These are phyloP conservation scores for Rugonectria rugulosa DNA, from an alignment of 2,329 filamentous ascomycete genomes.

Conservation along the genomic window DNA sequence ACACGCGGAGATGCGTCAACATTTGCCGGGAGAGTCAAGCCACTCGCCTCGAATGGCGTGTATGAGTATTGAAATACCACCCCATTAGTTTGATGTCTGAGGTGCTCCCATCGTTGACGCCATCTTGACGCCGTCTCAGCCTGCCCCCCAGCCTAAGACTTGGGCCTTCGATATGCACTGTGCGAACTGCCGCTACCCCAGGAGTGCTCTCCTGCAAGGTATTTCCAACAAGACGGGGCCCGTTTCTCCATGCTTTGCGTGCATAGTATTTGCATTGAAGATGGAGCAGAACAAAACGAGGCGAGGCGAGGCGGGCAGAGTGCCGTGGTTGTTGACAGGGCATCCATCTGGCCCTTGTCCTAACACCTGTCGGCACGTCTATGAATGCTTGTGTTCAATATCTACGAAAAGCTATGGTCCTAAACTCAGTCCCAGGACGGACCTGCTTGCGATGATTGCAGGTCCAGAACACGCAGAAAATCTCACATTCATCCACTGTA, in stretches of 20 bases:
- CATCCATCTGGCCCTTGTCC: constrained; percentile 6
- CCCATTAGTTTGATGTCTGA: constrained; percentile 26
- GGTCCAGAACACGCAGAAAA: too few species aligned
- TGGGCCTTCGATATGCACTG: constrained; percentile 4
- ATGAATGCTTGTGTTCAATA: not conserved
- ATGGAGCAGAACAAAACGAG: constrained; percentile 11
- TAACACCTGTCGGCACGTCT: not conserved
- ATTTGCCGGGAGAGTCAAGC: constrained; percentile 3
- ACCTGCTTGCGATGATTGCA: too few species aligned
- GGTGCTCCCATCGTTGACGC: constrained; percentile 29
- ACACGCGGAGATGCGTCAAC: not conserved
- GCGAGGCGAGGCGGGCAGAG: constrained; percentile 16
- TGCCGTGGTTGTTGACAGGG: constrained; percentile 5
- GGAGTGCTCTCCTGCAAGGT: not conserved
- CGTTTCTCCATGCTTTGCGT: not conserved
- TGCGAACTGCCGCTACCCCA: constrained; percentile 3
- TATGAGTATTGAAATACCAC: constrained; percentile 30
- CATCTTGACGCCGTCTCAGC: constrained; percentile 27
- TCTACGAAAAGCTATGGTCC: constrained; percentile 7
- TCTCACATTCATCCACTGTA: too few species aligned
- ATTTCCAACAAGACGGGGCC: not conserved
- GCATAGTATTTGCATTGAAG: not conserved
- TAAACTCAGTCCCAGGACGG: too few species aligned
- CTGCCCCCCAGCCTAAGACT: constrained; percentile 12
- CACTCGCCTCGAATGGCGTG: constrained; percentile 20